These are phyloP conservation scores for Phytopythium vexans DNA, from an alignment of 352 stramenopile species.

Conservation along the genomic window DNA sequence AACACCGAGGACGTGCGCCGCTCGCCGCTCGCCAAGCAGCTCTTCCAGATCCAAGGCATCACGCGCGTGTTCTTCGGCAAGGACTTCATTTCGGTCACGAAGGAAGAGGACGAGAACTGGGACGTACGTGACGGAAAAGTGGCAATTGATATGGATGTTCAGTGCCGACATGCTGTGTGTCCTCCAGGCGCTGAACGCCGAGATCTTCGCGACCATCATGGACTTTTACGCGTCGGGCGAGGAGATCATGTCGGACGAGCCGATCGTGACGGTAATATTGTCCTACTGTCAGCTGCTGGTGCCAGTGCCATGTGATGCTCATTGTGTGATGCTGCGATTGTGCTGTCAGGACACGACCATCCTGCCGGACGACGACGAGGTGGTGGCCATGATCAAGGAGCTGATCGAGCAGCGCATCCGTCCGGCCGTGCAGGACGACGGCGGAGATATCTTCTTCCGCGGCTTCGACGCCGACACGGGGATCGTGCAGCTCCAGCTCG, in stretches of 20 bases:
- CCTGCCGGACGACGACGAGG: constrained; percentile 96
- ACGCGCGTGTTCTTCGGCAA: constrained; percentile 96
- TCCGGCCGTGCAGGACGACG: constrained; percentile 98
- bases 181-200: constrained; percentile 68
- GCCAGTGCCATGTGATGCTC: background rate
- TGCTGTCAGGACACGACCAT: constrained; percentile 86
- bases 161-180: background rate
- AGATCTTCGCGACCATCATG: constrained; percentile 98
- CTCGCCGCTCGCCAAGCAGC: constrained; percentile 93
- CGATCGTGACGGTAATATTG: constrained; percentile 60
- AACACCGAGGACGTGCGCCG: constrained; percentile 83
- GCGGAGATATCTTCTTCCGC: constrained; percentile 99
- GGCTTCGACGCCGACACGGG: constrained; percentile 95
- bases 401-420: constrained; percentile 97
- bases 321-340: background rate
- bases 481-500: constrained; percentile 87
- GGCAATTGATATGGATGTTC: background rate
- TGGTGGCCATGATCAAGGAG: constrained; percentile 99
- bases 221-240: constrained; percentile 94
- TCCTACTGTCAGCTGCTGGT: background rate
- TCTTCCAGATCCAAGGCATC: constrained; percentile 97
- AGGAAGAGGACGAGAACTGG: constrained; percentile 93
- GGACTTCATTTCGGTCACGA: constrained; percentile 99
- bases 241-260: constrained; percentile 88
- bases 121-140: constrained; percentile 48